Conservation (phyloP, 257 asterid genomes). For the Solanum microdontum region DNA sequence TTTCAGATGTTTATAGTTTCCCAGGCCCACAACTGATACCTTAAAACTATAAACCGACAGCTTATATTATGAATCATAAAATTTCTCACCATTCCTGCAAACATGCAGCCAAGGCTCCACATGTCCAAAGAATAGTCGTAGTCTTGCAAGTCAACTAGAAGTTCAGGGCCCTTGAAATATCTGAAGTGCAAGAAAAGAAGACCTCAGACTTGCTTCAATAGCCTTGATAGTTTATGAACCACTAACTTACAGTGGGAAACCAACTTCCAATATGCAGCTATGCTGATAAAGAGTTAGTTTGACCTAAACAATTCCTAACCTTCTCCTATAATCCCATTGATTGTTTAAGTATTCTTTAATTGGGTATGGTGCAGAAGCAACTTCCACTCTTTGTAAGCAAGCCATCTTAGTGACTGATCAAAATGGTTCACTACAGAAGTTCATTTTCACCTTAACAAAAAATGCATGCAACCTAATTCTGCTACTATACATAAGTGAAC, state of each 20-base stretch:
- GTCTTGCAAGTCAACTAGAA: slow-evolving; percentile 73
- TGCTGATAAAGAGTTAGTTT: background rate
- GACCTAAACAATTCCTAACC: background rate
- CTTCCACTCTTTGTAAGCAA: background rate
- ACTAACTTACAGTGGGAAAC: background rate
- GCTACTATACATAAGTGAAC: too few species aligned
- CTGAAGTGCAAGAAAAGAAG: slow-evolving; percentile 13
- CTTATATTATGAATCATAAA: background rate
- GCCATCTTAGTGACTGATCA: background rate
- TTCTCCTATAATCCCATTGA: background rate
- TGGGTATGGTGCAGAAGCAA: background rate
- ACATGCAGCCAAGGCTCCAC: slow-evolving; percentile 95
- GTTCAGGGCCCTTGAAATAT: slow-evolving; percentile 53
- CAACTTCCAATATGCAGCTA: background rate
- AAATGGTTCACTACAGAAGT: background rate
- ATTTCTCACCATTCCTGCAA: slow-evolving; percentile 93
- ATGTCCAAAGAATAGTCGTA: slow-evolving; percentile 71
- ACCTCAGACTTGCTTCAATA: slow-evolving; percentile 1
- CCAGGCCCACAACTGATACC: background rate
- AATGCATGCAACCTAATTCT: too few species aligned
- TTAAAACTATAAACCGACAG: background rate
- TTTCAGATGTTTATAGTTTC: background rate
- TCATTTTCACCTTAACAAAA: background rate
- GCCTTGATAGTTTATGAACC: background rate
- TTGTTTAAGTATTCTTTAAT: background rate